A percentile compares a stretch with the other conserved stretches of the same genome.
These are phyloP conservation scores for Rhynchosporium agropyri DNA, from an alignment of 2,329 filamentous ascomycete species.

Conservation along the genomic window DNA sequence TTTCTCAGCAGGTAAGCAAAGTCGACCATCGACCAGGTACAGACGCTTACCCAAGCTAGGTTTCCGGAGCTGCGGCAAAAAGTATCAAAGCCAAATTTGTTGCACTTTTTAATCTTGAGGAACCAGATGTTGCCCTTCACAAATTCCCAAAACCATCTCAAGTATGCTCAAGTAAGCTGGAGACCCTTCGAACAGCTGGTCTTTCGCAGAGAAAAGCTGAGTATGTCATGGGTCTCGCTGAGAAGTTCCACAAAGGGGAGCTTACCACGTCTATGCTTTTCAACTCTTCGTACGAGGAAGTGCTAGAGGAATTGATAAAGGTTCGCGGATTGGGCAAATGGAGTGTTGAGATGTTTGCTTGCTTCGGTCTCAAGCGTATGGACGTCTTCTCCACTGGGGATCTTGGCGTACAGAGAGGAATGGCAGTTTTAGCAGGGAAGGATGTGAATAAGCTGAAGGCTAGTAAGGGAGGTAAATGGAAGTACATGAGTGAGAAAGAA, in stretches of 20 bases:
- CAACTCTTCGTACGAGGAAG: slow-evolving; percentile 79
- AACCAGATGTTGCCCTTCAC: slow-evolving; percentile 37
- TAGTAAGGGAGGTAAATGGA: slow-evolving; percentile 83
- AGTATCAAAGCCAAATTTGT: slow-evolving; percentile 89
- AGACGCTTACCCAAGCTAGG: slow-evolving; percentile 43
- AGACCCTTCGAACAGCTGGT: slow-evolving; percentile 77
- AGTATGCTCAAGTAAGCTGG: slow-evolving; percentile 65
- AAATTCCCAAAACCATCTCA: slow-evolving; percentile 76
- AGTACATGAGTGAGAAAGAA: slow-evolving; percentile 94
- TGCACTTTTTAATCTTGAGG: slow-evolving; percentile 61
- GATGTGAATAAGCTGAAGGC: slow-evolving; percentile 81
- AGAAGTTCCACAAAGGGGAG: slow-evolving; percentile 76
- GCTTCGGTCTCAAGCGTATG: slow-evolving; percentile 90
- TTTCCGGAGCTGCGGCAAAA: slow-evolving; percentile 87
- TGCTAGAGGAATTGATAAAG: slow-evolving; percentile 79
- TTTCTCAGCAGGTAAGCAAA: slow-evolving; percentile 72
- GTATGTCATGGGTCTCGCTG: slow-evolving; percentile 84
- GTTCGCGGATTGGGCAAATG: slow-evolving; percentile 86
- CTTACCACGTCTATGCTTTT: slow-evolving; percentile 76
- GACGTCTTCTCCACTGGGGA: slow-evolving; percentile 94
- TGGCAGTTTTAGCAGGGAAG: slow-evolving; percentile 82
- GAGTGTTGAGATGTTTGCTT: slow-evolving; percentile 98
- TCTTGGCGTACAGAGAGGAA: slow-evolving; percentile 88
- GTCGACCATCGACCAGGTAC: background rate
- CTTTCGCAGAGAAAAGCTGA: slow-evolving; percentile 94